Base-by-base conservation (phyloP, 805 yeast genomes). In the Suhomyces faveliae region DNA sequence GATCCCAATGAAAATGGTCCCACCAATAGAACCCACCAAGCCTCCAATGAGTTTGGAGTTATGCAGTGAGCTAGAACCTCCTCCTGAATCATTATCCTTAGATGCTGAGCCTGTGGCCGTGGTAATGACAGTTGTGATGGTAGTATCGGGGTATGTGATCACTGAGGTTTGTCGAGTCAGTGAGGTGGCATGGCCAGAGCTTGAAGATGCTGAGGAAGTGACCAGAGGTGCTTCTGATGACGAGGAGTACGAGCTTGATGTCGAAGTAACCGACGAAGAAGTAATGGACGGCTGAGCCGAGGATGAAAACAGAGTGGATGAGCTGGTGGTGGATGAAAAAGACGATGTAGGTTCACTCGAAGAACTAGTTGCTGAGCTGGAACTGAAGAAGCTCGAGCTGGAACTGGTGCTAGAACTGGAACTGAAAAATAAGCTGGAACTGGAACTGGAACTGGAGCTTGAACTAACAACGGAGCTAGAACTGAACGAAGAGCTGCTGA, bases 21-120 rank as follows among this genome's bases (percentile, higher is more conserved):
- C 78, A n/a, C 77, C 78, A 20, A 73, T 66, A 1, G 75, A 70
- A 0, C 78, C 78, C n/a, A 73, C 77, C 12, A 73, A 57, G 0
- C 78, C 77, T 3, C 78, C 78, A 19, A 73, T 70, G 37, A 73
- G 58, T 51, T 66, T 70, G 33, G 72, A 61, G 51, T 67, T 70
- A 19, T 54, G 56, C 27, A 54, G 48, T 5, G 62, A 52, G 2
- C 54, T 42, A 21, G 59, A 38, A n/a, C n/a, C n/a, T 11, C 51
- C 43, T 15, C 47, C 46, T 8, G 60, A 47, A 15, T 45, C 38
- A 6, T 50, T 46, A 2, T 48, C 48, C 12, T 30, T 40, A 2
- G 48, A 50, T 3, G 55, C 47, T 5, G 66, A 63, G 2, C 67
- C 61, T 1, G 76, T 70, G 1, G 70, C 65, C 1, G 37, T 8